Percentiles rank a stretch among this genome's conserved stretches.
Evolutionary conservation across 331 rosid genomes (phyloP).

Genomic region (Telfairia occidentalis): DNA sequence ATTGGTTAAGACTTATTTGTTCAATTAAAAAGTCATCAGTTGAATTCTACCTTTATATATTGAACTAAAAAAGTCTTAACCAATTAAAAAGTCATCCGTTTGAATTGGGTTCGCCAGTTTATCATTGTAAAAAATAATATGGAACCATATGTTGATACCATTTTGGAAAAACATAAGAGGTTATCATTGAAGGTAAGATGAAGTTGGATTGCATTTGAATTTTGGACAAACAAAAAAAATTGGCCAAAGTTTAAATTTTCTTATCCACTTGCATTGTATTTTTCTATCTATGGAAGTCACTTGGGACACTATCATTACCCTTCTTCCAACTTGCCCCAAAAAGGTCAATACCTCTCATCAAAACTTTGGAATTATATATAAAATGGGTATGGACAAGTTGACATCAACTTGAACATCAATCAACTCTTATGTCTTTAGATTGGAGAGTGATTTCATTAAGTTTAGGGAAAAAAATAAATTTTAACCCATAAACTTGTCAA

Average conservation of each 20-base stretch:
- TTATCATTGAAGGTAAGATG: not conserved
- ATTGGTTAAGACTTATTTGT: no score
- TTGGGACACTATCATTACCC: not conserved
- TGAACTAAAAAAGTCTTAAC: no score
- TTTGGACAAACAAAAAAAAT: not conserved
- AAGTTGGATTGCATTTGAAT: not conserved
- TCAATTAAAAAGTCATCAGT: no score
- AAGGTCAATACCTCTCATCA: not conserved
- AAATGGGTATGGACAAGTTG: not conserved
- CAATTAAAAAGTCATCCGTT: no score
- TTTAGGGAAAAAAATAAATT: no score
- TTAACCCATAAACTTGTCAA: no score
- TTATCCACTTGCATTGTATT: not conserved
- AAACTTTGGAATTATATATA: not conserved
- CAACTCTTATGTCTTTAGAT: not conserved
- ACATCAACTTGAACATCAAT: not conserved
- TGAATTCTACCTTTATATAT: no score
- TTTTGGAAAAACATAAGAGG: not conserved
- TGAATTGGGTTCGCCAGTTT: no score
- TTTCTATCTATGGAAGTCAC: not conserved
- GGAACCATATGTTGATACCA: not conserved
- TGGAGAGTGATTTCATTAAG: no score
- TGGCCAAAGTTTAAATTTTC: not conserved
- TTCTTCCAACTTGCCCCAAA: conserved; percentile 5
- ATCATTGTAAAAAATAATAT: not conserved